Percentiles rank a stretch among this genome's conserved stretches.
Conservation (phyloP, 2,329 filamentous ascomycete species). For the Epichloe amarillans region DNA sequence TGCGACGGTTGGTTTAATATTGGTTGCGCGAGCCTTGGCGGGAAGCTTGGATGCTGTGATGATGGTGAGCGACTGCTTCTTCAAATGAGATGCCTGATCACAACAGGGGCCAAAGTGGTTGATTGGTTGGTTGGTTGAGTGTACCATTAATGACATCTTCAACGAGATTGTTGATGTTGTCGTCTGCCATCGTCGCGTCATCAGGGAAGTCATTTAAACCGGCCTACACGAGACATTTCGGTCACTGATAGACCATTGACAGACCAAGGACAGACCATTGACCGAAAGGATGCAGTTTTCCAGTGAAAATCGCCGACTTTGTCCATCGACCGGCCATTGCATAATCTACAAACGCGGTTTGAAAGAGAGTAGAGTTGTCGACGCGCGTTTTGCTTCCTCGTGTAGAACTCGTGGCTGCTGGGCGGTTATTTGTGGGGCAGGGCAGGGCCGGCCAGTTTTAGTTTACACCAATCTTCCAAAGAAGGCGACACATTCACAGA, state of each 20-base stretch:
- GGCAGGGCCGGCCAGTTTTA: no score
- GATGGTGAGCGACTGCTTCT: neutral
- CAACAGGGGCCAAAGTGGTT: neutral
- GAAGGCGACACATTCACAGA: no score
- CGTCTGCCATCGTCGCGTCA: constrained; percentile 12
- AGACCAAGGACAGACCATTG: no score
- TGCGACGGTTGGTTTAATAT: constrained; percentile 51
- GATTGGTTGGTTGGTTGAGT: neutral
- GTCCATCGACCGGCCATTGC: neutral
- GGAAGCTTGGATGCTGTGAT: constrained; percentile 42
- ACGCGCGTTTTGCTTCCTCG: neutral
- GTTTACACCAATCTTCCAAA: no score
- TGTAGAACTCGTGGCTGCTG: neutral
- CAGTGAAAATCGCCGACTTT: neutral
- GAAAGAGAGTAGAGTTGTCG: neutral
- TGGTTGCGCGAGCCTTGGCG: constrained; percentile 50
- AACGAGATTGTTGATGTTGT: constrained; percentile 22
- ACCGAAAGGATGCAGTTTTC: neutral
- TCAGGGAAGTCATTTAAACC: neutral
- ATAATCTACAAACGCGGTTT: neutral
- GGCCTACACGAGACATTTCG: neutral
- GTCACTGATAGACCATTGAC: neutral
- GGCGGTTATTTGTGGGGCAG: neutral
- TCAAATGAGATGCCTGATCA: neutral
- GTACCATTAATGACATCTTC: constrained; percentile 23